Base-by-base conservation (phyloP, 805 yeast genomes). In the Wickerhamomyces pijperi region DNA sequence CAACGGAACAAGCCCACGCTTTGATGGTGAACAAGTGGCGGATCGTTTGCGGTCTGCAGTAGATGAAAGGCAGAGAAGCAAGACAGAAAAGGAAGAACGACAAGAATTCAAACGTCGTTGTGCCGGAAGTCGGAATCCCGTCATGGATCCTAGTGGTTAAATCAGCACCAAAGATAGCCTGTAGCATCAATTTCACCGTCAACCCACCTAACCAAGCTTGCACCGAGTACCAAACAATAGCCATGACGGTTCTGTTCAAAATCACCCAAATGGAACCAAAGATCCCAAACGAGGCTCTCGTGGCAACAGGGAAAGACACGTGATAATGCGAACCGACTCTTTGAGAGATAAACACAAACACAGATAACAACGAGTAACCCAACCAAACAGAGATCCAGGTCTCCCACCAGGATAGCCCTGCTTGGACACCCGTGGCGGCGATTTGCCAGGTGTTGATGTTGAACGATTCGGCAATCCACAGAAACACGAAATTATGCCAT, bases 361-460 rank as follows among this genome's bases (percentile, higher is more conserved):
- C 48, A 44, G 82, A 92, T 44, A 83, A 76, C 36, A 82, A 59
- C 16, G 67, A 53, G 58, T 86, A 86, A 6, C 95, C 95, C 15
- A 86, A 45, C 92, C 94, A 84, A 19, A 86, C 92, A 1, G 92
- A 74, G 31, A 86, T 61, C 94, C 95, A 86, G 12, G 82, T 77
- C 54, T 79, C 87, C 94, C 94, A 86, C 94, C 95, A 85, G 15
- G 79, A 72, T 60, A 86, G 63, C 11, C 92, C 92, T 18, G 77
- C 74, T 39, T 68, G 65, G 41, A 82, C 79, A 50, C 94, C 94
- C 0, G 94, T 82, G 8, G 90, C 78, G 2, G 94, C 95, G 49
- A 86, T 84, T 64, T 82, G 87, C 86, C 90, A 85, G 5, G 95
- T 84, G 57, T 83, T 85, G 54, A 86, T 76, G 60, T 86, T 86